Evolutionary conservation across 495 filamentous ascomycete species (phyloP), one percentile per base, ranked within the genome.

Genomic region (Neurospora sp.): DNA sequence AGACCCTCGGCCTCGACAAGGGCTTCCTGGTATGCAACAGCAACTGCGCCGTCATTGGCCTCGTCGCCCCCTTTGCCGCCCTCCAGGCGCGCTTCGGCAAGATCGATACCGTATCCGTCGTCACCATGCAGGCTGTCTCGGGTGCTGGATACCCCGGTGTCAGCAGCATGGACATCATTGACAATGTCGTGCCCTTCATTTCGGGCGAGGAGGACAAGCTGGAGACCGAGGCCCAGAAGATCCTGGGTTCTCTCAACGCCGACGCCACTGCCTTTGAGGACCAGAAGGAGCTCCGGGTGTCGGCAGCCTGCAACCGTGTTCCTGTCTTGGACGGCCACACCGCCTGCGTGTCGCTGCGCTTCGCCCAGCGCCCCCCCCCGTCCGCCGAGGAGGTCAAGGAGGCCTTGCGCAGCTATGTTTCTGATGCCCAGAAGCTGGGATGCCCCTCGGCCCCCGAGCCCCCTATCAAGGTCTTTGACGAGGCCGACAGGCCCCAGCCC

Each of bases 121-220:
- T 94, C 70, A 96, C 93, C n/a, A 89, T 93, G 84, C 93, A 96
- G 82, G 93, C 93, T 73, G 87, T 95, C 41, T 94, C 92, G 9
- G 93, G 93, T 70, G 93, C 91, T 37, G 93, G 93, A n/a, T 96
- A 95, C 83, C 93, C 93, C 9, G 93, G 93, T 75, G 92, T 95
- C 37, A 90, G 90, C 79, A 91, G 89, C 80, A 88, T 89, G 86
- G 87, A 89, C 80, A 83, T 89, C 39, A 78, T 95, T 73, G 93
- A 96, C 81, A 96, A 96, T 78, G 90, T 95, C 4, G 92, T 96
- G 71, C 93, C 93, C 4, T 94, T 86, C 80, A 96, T 96, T 78
- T 87, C 88, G n/a, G 93, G 93, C 69, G 93, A 96, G 83, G 93
- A 96, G 77, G 93, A 94, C 81, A 96, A 95, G 85, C 87, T 96